phyloP scores from a whole-genome alignment of 768 basidiomycete species.

The Pisolithus orientalis region DNA sequence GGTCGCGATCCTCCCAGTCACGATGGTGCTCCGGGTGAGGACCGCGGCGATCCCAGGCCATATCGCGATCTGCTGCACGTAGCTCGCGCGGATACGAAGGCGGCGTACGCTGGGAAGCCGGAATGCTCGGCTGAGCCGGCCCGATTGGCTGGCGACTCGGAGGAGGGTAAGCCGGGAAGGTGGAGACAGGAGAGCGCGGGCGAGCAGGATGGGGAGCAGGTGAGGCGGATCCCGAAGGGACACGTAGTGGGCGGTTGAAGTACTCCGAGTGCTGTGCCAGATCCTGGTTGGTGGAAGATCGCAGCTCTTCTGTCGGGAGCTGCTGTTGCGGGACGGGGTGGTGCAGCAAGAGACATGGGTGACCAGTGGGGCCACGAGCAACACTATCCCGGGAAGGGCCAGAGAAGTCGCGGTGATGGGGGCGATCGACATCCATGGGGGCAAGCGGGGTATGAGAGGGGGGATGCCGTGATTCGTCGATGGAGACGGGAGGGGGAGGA shows the following conservation, averaged over 20 bases:
- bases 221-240: constrained; percentile 54
- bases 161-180: constrained; percentile 44
- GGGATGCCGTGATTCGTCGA: constrained; percentile 68
- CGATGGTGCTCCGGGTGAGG: constrained; percentile 40
- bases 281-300: constrained; percentile 31
- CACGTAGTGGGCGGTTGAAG: constrained; percentile 45
- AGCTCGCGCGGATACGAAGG: constrained; percentile 51
- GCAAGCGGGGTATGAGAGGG: constrained; percentile 67
- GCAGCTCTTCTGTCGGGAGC: constrained; percentile 45
- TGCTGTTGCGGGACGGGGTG: constrained; percentile 62
- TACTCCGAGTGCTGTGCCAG: constrained; percentile 52
- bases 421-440: constrained; percentile 69
- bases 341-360: constrained; percentile 55
- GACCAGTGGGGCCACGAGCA: constrained; percentile 49
- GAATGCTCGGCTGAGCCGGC: constrained; percentile 42
- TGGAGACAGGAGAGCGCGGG: constrained; percentile 44
- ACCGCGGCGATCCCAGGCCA: constrained; percentile 54
- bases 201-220: constrained; percentile 44
- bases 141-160: constrained; percentile 43
- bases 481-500: constrained; percentile 73
- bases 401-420: constrained; percentile 52
- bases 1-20: constrained; percentile 42
- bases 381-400: constrained; percentile 37
- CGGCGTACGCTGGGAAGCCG: constrained; percentile 53
- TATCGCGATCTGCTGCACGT: constrained; percentile 46